Conservation (phyloP, 176 grass and related monocot species). For the Carex scoparia region DNA sequence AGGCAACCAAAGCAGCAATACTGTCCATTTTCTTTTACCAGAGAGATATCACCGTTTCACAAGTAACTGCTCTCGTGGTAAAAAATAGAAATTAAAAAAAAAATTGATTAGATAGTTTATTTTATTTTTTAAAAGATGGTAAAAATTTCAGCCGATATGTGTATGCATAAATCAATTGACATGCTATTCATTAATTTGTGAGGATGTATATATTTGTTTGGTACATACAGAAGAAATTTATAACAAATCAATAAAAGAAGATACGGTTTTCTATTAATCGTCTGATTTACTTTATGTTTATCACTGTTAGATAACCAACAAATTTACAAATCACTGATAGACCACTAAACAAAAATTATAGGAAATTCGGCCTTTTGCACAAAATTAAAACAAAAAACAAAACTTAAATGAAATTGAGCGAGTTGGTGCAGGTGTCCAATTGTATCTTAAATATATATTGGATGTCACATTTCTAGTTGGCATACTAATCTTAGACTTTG, state of each 20-base stretch:
- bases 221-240: not conserved
- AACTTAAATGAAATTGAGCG: not conserved
- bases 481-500: conserved; percentile 1
- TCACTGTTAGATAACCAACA: not conserved
- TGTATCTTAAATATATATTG: not conserved
- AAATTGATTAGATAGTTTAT: too few relatives aligned
- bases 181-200: not conserved
- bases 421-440: not conserved
- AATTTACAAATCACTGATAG: not conserved
- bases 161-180: not conserved
- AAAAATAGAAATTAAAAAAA: too few relatives aligned
- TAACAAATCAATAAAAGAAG: not conserved
- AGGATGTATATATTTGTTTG: not conserved
- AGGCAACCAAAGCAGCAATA: too few relatives aligned
- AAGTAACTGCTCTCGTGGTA: too few relatives aligned
- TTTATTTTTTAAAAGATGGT: too few relatives aligned
- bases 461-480: not conserved
- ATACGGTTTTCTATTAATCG: not conserved
- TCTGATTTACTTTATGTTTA: not conserved
- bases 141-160: too few relatives aligned
- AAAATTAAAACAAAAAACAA: not conserved
- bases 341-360: not conserved
- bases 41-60: too few relatives aligned
- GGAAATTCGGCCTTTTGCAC: not conserved
- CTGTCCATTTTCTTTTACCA: too few relatives aligned